Base-by-base conservation (phyloP, 106 monocot genomes). In the Acorus calamus region DNA sequence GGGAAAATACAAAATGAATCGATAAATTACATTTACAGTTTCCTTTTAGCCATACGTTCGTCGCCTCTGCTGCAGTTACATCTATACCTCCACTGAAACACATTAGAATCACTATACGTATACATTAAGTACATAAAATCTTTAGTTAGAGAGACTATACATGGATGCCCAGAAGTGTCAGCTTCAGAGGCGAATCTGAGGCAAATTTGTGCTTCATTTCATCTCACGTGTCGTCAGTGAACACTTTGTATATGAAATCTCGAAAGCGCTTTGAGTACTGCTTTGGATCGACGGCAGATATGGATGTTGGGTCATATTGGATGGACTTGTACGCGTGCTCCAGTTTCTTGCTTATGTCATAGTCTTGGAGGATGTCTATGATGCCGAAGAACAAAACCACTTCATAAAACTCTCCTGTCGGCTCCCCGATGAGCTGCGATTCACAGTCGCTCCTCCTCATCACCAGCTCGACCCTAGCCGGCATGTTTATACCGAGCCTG, bases 331-430 rank as follows among this genome's bases (percentile, higher is more conserved):
- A 91, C 0, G 86, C 91, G 52, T 91, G 91, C 52, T 91, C 91
- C 0, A 91, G 76, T 57, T 86, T 91, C 64, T 91, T 91, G 65
- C 83, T 86, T 59, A 91, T 91, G 52, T 91, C 91, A 9, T 91
- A 91, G 55, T 91, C 91, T 67, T 91, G 91, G 44, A 91, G 83
- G 44, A 91, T 91, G 71, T 91, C 91, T n/a, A 91, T 91, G 61
- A 91, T 91, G 58, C 91, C 91, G 10, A 91, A 91, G 76, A 83
- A 91, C 57, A 90, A 60, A 3, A 90, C 42, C 3, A 83, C 90
- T 14, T 86, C 78, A 8, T 70, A 79, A 50, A 76, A 72, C 58
- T 89, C 89, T 8, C 89, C 89, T 44, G 76, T 79, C 3, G 79
- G 74, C 49, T 85, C 89, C n/a, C 81, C 81, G 1, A 79, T 73